A percentile compares a stretch with the other conserved stretches of the same genome.
Evolutionary conservation across 2,329 filamentous ascomycete genomes (phyloP).

Genomic region (Botryosphaeria dothidea): DNA sequence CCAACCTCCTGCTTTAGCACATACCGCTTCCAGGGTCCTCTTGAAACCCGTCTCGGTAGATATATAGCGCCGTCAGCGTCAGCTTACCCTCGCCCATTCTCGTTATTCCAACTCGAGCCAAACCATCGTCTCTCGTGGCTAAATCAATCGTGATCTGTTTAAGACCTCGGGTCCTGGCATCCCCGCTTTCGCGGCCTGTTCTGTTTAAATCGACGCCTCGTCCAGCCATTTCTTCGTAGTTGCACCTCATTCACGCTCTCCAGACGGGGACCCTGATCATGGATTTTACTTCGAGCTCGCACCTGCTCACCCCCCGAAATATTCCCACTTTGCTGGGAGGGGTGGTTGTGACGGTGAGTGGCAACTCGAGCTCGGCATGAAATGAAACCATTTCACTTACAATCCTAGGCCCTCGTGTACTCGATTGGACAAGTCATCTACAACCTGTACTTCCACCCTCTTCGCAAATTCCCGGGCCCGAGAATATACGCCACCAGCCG

Average conservation of each 20-base stretch:
- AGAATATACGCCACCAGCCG: conserved; percentile 32
- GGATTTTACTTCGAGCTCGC: not conserved
- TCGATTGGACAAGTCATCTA: conserved; percentile 30
- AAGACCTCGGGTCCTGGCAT: not conserved
- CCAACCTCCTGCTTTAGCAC: not conserved
- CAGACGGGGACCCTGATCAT: not conserved
- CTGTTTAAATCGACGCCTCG: not conserved
- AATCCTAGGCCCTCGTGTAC: conserved; percentile 19
- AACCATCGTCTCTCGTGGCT: no score
- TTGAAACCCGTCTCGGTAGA: not conserved
- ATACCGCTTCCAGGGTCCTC: not conserved
- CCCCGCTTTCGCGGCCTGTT: no score
- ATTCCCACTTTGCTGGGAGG: conserved; percentile 7
- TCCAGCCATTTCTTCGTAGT: no score
- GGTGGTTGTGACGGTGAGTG: not conserved
- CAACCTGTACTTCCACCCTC: conserved; percentile 46
- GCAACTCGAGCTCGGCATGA: no score
- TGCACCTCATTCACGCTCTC: not conserved
- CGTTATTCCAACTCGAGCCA: no score
- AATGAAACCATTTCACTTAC: not conserved
- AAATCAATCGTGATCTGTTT: no score
- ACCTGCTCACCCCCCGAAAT: not conserved
- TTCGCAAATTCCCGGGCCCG: conserved; percentile 47
- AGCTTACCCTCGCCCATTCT: no score
- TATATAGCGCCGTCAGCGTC: not conserved